These are phyloP conservation scores for Eutrema japonicum DNA, from an alignment of 345 rosid genomes.

Conservation along the genomic window DNA sequence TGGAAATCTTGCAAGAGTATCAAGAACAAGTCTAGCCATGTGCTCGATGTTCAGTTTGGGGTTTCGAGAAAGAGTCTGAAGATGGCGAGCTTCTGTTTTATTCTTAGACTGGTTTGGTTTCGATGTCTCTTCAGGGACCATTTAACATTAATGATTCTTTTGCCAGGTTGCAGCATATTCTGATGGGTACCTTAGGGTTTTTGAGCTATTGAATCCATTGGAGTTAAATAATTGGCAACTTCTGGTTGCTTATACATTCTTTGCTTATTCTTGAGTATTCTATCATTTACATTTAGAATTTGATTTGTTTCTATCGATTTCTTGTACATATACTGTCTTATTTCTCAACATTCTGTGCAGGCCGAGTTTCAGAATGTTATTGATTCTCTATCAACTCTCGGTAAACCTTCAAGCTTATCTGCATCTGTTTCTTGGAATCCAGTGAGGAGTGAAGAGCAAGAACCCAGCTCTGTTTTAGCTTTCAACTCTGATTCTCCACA, in stretches of 20 bases:
- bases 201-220: slow-evolving; percentile 75
- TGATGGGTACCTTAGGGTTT: slow-evolving; percentile 74
- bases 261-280: neutral
- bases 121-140: neutral
- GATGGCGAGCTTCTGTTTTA: slow-evolving; percentile 61
- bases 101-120: neutral
- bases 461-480: slow-evolving; percentile 80
- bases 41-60: slow-evolving; percentile 79
- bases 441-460: slow-evolving; percentile 62
- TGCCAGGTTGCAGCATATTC: slow-evolving; percentile 78
- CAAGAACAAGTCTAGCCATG: slow-evolving; percentile 49
- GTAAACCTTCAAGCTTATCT: slow-evolving; percentile 63
- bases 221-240: slow-evolving; percentile 90
- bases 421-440: slow-evolving; percentile 93
- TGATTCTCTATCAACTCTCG: slow-evolving; percentile 69
- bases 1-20: slow-evolving; percentile 74
- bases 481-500: slow-evolving; percentile 74
- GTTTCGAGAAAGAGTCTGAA: slow-evolving; percentile 58
- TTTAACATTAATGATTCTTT: neutral
- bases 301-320: neutral
- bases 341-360: slow-evolving; percentile 40
- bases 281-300: neutral
- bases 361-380: slow-evolving; percentile 91
- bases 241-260: no score
- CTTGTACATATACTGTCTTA: slow-evolving; percentile 6